Conservation (phyloP, 148 eudicot genomes). For the Rhododendron simsii region DNA sequence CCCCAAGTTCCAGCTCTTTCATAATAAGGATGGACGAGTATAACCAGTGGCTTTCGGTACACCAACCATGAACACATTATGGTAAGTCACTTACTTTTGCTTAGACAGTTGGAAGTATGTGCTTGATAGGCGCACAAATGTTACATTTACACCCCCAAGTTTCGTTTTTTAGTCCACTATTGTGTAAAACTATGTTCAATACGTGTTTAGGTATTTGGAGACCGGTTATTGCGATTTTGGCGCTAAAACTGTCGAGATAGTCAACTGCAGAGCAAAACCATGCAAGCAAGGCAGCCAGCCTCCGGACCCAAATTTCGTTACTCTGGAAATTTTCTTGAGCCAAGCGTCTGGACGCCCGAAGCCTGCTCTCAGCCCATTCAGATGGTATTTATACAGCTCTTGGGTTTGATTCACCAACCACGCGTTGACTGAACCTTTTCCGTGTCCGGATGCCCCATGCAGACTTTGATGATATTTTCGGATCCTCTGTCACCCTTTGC, state of each 20-base stretch:
- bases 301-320: not conserved
- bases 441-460: not conserved
- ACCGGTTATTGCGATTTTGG: not conserved
- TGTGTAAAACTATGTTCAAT: not conserved
- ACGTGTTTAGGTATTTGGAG: not conserved
- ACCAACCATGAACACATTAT: slow-evolving; percentile 19
- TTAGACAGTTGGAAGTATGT: not conserved
- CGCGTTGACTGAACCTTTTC: not conserved
- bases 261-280: not conserved
- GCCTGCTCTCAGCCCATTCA: not conserved
- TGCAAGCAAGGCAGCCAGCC: not conserved
- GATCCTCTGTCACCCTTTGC: too few relatives aligned
- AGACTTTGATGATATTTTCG: not conserved
- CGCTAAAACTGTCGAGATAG: not conserved
- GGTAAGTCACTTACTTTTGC: slow-evolving; percentile 2
- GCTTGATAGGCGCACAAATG: not conserved
- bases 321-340: not conserved
- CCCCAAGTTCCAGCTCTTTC: slow-evolving; percentile 73
- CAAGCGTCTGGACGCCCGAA: not conserved
- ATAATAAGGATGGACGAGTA: slow-evolving; percentile 96
- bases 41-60: slow-evolving; percentile 57
- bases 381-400: not conserved
- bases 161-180: not conserved
- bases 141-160: not conserved
- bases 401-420: not conserved